phyloP scores from a whole-genome alignment of 805 yeast species.

The Debaryomyces maramus region DNA sequence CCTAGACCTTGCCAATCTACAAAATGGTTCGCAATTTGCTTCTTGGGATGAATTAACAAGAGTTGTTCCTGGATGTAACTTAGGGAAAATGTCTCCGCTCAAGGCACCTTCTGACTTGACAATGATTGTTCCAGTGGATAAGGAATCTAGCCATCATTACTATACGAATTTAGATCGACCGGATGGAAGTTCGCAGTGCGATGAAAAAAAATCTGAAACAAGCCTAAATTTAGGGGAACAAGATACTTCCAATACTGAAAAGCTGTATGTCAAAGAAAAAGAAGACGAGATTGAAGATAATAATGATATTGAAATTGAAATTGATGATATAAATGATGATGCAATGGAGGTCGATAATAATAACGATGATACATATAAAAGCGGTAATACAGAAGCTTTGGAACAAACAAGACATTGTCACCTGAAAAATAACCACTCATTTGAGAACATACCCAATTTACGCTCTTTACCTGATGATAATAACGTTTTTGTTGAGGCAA shows the following conservation, averaged over 20 bases:
- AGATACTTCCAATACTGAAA: no score
- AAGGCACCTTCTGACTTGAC: constrained; percentile 31
- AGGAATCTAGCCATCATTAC: no score
- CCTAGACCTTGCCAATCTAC: constrained; percentile 11
- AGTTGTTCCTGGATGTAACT: constrained; percentile 21
- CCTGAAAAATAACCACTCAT: no score
- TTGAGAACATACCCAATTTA: no score
- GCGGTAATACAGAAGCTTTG: neutral
- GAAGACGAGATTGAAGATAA: neutral
- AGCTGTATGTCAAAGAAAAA: neutral
- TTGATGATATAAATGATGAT: neutral
- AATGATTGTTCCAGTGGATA: constrained; percentile 13
- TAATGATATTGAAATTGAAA: neutral
- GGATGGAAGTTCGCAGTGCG: no score
- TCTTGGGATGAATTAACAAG: constrained; percentile 32
- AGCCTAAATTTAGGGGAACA: no score
- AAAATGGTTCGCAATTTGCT: constrained; percentile 13
- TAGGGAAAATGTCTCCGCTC: constrained; percentile 26
- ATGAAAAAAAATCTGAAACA: no score
- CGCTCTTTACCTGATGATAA: no score
- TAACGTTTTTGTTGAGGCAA: constrained; percentile 3
- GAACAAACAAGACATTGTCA: no score
- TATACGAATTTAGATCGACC: no score
- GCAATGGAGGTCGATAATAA: neutral
- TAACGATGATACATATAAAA: neutral